phyloP scores from a whole-genome alignment of 2,329 filamentous ascomycete genomes.

The Aspergillus latus region DNA sequence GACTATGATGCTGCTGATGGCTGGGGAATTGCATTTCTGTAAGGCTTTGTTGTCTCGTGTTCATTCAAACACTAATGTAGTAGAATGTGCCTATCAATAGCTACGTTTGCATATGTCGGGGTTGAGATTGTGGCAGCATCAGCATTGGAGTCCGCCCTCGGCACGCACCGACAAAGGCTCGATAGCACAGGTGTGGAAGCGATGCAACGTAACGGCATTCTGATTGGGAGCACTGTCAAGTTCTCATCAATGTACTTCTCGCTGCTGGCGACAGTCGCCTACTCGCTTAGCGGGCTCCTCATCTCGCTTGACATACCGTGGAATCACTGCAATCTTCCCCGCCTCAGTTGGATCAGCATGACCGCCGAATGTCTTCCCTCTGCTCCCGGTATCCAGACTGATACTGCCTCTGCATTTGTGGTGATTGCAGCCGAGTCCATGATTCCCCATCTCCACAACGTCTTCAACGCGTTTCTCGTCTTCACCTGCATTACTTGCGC shows the following conservation, averaged over 20 bases:
- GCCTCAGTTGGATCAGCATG: neutral
- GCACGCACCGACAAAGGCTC: neutral
- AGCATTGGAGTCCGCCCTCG: neutral
- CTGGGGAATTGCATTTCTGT: slow-evolving; percentile 5
- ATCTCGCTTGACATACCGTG: neutral
- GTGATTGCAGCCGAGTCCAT: neutral
- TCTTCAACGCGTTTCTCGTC: neutral
- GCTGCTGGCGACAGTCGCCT: neutral
- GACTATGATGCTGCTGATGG: neutral
- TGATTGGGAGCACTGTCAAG: slow-evolving; percentile 1
- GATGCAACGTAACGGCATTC: neutral
- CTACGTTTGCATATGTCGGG: neutral
- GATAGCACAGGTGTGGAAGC: neutral
- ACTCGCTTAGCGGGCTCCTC: neutral
- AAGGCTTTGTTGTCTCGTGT: neutral
- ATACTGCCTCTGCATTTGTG: slow-evolving; percentile 4
- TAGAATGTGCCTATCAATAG: neutral
- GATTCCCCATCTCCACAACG: neutral
- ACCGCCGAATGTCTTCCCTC: neutral
- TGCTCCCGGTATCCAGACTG: neutral
- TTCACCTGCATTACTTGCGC: slow-evolving; percentile 3
- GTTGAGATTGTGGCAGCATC: slow-evolving; percentile 3
- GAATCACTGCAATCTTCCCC: neutral
- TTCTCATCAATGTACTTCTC: slow-evolving; percentile 1
- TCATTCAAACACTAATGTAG: neutral